A percentile compares a stretch with the other conserved stretches of the same genome.
Conservation (phyloP, 768 basidiomycete genomes). For the Chalciporus piperatus region DNA sequence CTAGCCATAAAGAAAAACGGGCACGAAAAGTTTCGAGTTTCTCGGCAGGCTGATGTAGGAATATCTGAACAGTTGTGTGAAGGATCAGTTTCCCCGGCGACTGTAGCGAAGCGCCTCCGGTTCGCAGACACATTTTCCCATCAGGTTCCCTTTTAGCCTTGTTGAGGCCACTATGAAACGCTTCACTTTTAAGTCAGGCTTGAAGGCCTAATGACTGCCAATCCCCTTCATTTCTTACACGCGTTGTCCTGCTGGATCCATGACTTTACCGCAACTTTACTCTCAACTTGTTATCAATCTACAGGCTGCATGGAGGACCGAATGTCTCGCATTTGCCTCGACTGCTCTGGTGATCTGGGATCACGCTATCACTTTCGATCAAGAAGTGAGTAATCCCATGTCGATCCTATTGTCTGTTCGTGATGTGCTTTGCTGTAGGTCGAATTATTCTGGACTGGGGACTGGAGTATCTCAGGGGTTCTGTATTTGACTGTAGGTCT, state of each 20-base stretch:
- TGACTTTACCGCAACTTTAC: not conserved
- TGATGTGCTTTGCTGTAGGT: conserved; percentile 21
- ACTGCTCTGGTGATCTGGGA: conserved; percentile 2
- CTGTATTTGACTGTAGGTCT: conserved; percentile 38
- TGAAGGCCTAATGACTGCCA: too few relatives aligned
- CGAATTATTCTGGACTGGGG: conserved; percentile 40
- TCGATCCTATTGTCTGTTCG: not conserved
- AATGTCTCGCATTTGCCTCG: conserved; percentile 1
- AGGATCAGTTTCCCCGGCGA: too few relatives aligned
- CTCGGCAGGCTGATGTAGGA: too few relatives aligned
- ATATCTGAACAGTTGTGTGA: too few relatives aligned
- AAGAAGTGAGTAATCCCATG: conserved; percentile 30
- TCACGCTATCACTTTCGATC: conserved; percentile 35
- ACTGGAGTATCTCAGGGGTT: conserved; percentile 34
- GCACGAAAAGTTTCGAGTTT: too few relatives aligned
- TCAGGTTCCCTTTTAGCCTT: too few relatives aligned
- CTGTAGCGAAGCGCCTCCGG: too few relatives aligned
- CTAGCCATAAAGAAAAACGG: too few relatives aligned
- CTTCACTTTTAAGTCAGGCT: not conserved
- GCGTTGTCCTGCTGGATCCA: not conserved
- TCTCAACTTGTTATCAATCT: not conserved
- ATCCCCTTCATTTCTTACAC: not conserved
- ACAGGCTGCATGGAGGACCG: not conserved
- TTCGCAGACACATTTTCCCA: too few relatives aligned
- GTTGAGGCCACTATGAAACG: too few relatives aligned